These are phyloP conservation scores for Nemania serpens DNA, from an alignment of 2,329 filamentous ascomycete species.

Conservation along the genomic window DNA sequence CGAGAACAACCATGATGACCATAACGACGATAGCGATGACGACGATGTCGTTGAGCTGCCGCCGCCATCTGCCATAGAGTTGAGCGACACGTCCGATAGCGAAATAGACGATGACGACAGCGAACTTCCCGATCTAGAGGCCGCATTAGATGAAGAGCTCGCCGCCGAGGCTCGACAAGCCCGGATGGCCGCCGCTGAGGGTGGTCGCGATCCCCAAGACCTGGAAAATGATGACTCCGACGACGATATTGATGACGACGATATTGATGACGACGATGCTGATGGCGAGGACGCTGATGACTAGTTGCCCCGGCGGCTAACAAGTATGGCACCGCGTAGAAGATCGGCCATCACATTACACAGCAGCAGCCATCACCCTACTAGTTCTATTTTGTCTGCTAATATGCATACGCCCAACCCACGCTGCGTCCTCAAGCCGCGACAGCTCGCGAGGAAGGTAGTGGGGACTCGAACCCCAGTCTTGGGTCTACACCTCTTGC, in stretches of 20 bases:
- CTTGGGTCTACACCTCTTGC: not conserved
- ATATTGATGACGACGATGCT: not conserved
- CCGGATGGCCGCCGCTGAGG: not conserved
- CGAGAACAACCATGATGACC: not conserved
- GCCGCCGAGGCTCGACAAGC: not conserved
- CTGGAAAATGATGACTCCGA: not conserved
- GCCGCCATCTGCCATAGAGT: conserved; percentile 3
- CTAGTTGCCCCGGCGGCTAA: no score
- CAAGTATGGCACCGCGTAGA: not conserved
- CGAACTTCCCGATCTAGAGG: conserved; percentile 10
- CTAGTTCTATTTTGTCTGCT: not conserved
- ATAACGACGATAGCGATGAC: conserved; percentile 1
- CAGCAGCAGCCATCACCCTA: not conserved
- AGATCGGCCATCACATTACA: not conserved
- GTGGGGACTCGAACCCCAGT: not conserved
- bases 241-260: not conserved
- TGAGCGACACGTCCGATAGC: conserved; percentile 16
- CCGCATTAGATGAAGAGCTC: not conserved
- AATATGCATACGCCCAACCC: not conserved
- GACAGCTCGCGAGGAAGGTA: not conserved
- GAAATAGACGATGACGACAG: conserved; percentile 12
- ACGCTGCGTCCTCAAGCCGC: not conserved
- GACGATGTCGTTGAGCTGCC: not conserved
- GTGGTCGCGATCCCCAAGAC: not conserved
- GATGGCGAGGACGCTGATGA: no score